phyloP scores from a whole-genome alignment of 768 basidiomycete species.

The Mycena maculata region DNA sequence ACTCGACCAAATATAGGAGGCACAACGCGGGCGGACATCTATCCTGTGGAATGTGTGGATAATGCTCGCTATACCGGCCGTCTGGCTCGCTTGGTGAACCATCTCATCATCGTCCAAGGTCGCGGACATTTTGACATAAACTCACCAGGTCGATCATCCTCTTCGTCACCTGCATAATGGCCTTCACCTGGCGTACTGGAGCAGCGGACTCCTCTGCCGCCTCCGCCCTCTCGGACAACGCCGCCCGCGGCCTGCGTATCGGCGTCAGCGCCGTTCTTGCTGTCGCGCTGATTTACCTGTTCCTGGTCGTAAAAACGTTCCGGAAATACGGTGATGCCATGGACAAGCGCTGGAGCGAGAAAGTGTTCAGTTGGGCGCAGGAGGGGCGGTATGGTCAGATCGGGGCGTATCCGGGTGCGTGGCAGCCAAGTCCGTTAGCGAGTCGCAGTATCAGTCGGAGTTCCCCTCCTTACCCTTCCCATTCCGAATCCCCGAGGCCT shows the following conservation, averaged over 20 bases:
- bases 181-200: constrained; percentile 63
- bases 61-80: constrained; percentile 60
- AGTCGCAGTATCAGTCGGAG: background rate
- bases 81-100: constrained; percentile 65
- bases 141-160: constrained; percentile 56
- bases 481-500: background rate
- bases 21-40: constrained; percentile 40
- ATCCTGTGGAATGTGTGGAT: constrained; percentile 66
- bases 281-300: constrained; percentile 57
- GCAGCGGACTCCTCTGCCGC: constrained; percentile 41
- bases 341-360: constrained; percentile 21
- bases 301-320: constrained; percentile 57
- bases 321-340: constrained; percentile 50
- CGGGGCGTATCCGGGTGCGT: background rate
- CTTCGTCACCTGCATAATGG: constrained; percentile 59
- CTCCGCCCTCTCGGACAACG: constrained; percentile 41
- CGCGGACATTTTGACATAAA: background rate
- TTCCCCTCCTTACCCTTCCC: background rate
- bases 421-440: background rate
- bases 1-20: constrained; percentile 50
- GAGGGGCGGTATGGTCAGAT: constrained; percentile 4
- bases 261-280: constrained; percentile 53
- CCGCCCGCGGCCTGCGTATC: constrained; percentile 54
- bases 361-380: constrained; percentile 15
- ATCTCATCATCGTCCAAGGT: no score